Base-by-base conservation (phyloP, 75 land plant species). In the Larix kaempferi region DNA sequence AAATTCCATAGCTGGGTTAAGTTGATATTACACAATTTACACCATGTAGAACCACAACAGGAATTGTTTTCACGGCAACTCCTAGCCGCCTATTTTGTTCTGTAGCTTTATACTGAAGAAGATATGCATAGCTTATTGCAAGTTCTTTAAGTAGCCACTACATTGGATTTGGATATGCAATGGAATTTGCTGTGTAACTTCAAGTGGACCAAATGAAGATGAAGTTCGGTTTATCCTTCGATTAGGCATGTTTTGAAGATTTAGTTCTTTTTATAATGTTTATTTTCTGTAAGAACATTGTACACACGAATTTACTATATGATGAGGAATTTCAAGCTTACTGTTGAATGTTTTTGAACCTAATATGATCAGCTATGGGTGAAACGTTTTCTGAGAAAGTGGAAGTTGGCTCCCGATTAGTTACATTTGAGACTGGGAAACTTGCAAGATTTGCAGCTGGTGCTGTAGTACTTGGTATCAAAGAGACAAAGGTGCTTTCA, bases 381-480 rank as follows among this genome's bases (percentile, higher is more conserved):
- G 93, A 96, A 74, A 79, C 88, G 0, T 96, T 96, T 80, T 61
- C 27, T 33, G 99, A 96, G 76, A 88, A 89, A 61, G 90, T 88
- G 49, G 89, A 90, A 61, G 73, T 94, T 3, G 95, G 99, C 3
- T 80, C 88, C 6, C 78, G 82, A 0, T 27, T 77, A 26, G 66
- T 96, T 33, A 76, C 85, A 33, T 82, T 94, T 10, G 99, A 96
- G 62, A 96, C 99, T 0, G 99, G 99, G 6, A 94, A 92, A 83
- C 80, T 92, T 11, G 99, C 99, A 21, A 83, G 92, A 41, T 94
- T 94, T 69, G 93, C 98, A 26, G 94, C 93, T 55, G 99, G 99
- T 7, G 88, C 99, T 2, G 99, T 91, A 29, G 95, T 96, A 21
- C 74, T 90, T 56, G 89, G 86, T 26, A 89, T 94, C 41, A 90